phyloP scores from a whole-genome alignment of 2,329 filamentous ascomycete genomes.

The Biscogniauxia mediterranea region DNA sequence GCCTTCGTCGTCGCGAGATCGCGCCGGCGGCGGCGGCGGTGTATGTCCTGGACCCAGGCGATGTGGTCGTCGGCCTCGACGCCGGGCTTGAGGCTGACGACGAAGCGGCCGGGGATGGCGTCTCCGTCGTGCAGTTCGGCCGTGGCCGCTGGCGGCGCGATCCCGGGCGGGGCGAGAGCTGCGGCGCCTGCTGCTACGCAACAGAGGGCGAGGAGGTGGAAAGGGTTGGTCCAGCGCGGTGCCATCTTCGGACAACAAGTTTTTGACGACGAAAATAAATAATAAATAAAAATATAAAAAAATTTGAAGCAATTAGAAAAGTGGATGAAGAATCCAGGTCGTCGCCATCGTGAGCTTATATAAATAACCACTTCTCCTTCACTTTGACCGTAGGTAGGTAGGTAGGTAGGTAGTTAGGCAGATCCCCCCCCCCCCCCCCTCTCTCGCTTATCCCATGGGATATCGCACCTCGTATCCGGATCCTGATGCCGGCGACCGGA shows the following conservation, averaged over 20 bases:
- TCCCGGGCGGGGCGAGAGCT: neutral
- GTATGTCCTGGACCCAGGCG: conserved; percentile 8
- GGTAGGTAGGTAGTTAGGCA: too few species aligned
- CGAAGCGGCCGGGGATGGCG: conserved; percentile 12
- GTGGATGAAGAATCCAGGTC: too few species aligned
- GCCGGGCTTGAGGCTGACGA: conserved; percentile 16
- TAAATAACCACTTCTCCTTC: too few species aligned
- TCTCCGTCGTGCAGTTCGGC: conserved; percentile 10
- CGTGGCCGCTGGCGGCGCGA: neutral
- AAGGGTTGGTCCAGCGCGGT: too few species aligned
- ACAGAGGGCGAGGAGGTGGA: too few species aligned
- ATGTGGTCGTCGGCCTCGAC: conserved; percentile 8
- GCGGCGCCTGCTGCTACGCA: neutral
- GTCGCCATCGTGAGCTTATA: too few species aligned
- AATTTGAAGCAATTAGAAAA: too few species aligned
- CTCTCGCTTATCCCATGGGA: neutral
- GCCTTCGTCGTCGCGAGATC: too few species aligned
- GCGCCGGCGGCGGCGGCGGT: conserved; percentile 11
- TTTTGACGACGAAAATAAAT: too few species aligned
- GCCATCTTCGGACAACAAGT: too few species aligned
- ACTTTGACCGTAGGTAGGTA: too few species aligned
- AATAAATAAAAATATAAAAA: too few species aligned
- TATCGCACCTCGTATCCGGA: neutral
- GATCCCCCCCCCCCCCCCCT: neutral
- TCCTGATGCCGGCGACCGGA: neutral